Conservation (phyloP, 2,329 filamentous ascomycete species). For the Mariannaea sp. region DNA sequence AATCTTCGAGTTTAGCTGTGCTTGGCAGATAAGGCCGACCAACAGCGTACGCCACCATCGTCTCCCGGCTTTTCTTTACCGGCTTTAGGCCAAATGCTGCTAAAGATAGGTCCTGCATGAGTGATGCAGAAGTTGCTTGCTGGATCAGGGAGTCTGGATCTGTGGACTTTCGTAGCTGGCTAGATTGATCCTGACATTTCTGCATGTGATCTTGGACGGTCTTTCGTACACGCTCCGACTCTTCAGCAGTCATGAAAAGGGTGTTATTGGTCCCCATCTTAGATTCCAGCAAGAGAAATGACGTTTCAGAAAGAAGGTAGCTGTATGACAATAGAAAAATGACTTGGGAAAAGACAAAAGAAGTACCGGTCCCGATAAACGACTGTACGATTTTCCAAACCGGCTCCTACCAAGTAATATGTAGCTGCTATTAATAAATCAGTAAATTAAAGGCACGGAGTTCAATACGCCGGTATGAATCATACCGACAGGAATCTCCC, state of each 20-base stretch:
- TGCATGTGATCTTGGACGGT: slow-evolving; percentile 29
- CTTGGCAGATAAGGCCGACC: slow-evolving; percentile 38
- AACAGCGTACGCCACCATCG: slow-evolving; percentile 37
- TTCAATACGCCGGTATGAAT: not conserved
- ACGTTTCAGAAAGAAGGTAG: too few relatives aligned
- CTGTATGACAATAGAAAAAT: not conserved
- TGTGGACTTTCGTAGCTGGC: slow-evolving; percentile 25
- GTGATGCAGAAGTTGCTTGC: slow-evolving; percentile 37
- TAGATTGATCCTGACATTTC: slow-evolving; percentile 30
- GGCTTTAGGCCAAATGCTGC: slow-evolving; percentile 22
- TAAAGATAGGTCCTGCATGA: slow-evolving; percentile 42
- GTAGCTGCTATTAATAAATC: too few relatives aligned
- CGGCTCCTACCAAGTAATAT: too few relatives aligned
- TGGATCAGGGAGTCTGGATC: slow-evolving; percentile 30
- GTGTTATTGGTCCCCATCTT: slow-evolving; percentile 35
- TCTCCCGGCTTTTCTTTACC: slow-evolving; percentile 25
- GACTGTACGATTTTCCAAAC: too few relatives aligned
- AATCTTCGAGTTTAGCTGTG: slow-evolving; percentile 18
- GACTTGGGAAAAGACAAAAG: too few relatives aligned
- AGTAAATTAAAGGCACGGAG: not conserved
- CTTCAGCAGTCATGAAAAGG: slow-evolving; percentile 41
- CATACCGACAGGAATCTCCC: not conserved
- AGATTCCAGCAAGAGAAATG: not conserved
- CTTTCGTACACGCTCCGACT: slow-evolving; percentile 37
- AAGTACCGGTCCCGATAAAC: too few relatives aligned